These are phyloP conservation scores for Filobasidium uniguttulatum DNA, from an alignment of 1,284 basidiomycete species.

Conservation along the genomic window DNA sequence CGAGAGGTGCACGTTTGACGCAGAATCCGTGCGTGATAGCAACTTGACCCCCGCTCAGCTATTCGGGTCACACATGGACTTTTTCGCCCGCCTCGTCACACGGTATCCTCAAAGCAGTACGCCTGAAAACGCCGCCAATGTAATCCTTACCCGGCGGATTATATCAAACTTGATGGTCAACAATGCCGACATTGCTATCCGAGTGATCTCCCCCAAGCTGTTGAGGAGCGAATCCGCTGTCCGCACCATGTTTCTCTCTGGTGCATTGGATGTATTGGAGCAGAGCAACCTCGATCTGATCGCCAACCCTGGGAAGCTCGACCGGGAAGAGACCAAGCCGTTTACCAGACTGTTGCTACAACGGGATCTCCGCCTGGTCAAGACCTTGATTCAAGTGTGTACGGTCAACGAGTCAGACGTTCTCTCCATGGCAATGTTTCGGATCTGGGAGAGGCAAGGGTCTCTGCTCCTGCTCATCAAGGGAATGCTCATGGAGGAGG, in stretches of 20 bases:
- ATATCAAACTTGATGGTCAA: slow-evolving; percentile 1
- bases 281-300: not conserved
- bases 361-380: slow-evolving; percentile 8
- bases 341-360: slow-evolving; percentile 9
- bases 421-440: slow-evolving; percentile 63
- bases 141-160: not conserved
- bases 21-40: not conserved
- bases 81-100: not conserved
- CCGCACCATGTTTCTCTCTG: not conserved
- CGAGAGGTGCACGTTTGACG: not conserved
- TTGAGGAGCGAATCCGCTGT: not conserved
- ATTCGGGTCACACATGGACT: slow-evolving; percentile 1
- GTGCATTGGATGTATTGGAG: slow-evolving; percentile 1
- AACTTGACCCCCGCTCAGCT: not conserved
- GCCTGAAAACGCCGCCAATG: not conserved
- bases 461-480: slow-evolving; percentile 60
- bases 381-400: slow-evolving; percentile 45
- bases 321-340: slow-evolving; percentile 2
- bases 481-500: slow-evolving; percentile 69
- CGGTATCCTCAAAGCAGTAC: not conserved
- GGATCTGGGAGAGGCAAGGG: slow-evolving; percentile 63
- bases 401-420: slow-evolving; percentile 65
- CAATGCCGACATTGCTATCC: slow-evolving; percentile 2
- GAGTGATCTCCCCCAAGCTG: not conserved
- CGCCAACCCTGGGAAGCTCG: not conserved